A percentile compares a stretch with the other conserved stretches of the same genome.
Conservation (phyloP, 2,329 filamentous ascomycete genomes). For the Colletotrichum tropicale region DNA sequence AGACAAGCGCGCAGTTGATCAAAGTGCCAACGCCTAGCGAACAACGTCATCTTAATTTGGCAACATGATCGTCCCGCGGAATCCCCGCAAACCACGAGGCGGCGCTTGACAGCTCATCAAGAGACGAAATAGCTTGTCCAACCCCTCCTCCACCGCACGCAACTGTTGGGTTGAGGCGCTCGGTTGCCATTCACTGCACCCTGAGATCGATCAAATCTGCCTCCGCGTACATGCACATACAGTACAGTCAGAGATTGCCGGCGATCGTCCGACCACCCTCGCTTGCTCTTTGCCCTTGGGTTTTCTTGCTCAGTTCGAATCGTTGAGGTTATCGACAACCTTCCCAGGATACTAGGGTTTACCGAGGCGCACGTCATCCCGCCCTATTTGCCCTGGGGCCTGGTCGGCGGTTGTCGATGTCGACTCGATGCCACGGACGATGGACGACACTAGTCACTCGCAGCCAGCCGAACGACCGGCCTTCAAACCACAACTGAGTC, state of each 20-base stretch:
- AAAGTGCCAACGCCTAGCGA: neutral
- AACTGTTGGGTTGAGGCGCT: neutral
- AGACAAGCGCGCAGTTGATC: neutral
- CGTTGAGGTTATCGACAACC: conserved; percentile 13
- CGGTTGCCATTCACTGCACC: neutral
- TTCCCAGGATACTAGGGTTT: conserved; percentile 20
- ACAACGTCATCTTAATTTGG: conserved; percentile 6
- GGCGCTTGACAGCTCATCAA: conserved; percentile 9
- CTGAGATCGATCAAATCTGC: conserved; percentile 1
- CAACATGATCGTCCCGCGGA: conserved; percentile 10
- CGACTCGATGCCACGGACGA: neutral
- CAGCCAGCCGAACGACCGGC: conserved; percentile 15
- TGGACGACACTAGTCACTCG: conserved; percentile 10
- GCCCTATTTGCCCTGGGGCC: conserved; percentile 14
- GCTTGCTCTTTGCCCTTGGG: neutral
- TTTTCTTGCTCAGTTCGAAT: neutral
- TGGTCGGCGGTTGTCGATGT: neutral
- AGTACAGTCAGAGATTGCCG: neutral
- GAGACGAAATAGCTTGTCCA: conserved; percentile 2
- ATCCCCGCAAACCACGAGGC: conserved; percentile 17
- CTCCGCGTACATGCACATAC: neutral
- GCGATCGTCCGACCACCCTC: conserved; percentile 17
- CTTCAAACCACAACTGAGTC: neutral
- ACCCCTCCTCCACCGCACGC: neutral
- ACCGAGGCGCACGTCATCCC: conserved; percentile 20